Percentiles rank a stretch among this genome's conserved stretches.
phyloP scores from a whole-genome alignment of 768 basidiomycete species.

The Mycena capillaripes region DNA sequence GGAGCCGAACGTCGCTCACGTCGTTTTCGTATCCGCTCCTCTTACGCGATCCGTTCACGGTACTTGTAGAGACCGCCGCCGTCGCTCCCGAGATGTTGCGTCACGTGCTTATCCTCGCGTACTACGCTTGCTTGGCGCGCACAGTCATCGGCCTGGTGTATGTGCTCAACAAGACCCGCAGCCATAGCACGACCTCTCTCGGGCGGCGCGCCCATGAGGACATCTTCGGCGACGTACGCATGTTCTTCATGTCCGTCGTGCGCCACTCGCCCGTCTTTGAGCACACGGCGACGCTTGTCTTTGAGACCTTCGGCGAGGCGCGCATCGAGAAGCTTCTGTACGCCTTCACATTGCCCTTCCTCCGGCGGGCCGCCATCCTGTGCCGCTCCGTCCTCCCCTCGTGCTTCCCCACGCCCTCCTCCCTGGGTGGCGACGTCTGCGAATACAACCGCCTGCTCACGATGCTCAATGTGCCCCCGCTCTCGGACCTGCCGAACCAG shows the following conservation, averaged over 20 bases:
- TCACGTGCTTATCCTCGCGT: slow-evolving; percentile 89
- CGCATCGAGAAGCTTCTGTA: slow-evolving; percentile 90
- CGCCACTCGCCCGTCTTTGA: slow-evolving; percentile 91
- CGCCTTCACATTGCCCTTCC: slow-evolving; percentile 91
- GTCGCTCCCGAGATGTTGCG: slow-evolving; percentile 91
- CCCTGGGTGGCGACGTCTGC: slow-evolving; percentile 57
- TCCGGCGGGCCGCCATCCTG: slow-evolving; percentile 89
- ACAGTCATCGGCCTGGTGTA: slow-evolving; percentile 90
- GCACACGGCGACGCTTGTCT: slow-evolving; percentile 83
- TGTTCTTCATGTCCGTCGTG: slow-evolving; percentile 93
- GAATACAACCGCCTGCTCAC: slow-evolving; percentile 87
- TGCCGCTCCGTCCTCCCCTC: slow-evolving; percentile 81
- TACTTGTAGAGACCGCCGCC: slow-evolving; percentile 91
- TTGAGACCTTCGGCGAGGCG: slow-evolving; percentile 86
- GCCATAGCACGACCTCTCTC: slow-evolving; percentile 60
- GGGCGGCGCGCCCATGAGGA: slow-evolving; percentile 69
- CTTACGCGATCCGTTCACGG: slow-evolving; percentile 89
- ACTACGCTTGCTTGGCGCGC: slow-evolving; percentile 91
- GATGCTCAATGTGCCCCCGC: slow-evolving; percentile 83
- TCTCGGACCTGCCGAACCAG: slow-evolving; percentile 84
- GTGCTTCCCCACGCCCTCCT: slow-evolving; percentile 68
- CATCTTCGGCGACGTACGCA: slow-evolving; percentile 87
- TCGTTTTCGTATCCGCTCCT: slow-evolving; percentile 90
- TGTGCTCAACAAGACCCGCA: slow-evolving; percentile 80
- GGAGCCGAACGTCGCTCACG: slow-evolving; percentile 88